Evolutionary conservation across 2,329 filamentous ascomycete genomes (phyloP), one percentile per base, ranked within the genome.

Genomic region (Xylariales sp.): DNA sequence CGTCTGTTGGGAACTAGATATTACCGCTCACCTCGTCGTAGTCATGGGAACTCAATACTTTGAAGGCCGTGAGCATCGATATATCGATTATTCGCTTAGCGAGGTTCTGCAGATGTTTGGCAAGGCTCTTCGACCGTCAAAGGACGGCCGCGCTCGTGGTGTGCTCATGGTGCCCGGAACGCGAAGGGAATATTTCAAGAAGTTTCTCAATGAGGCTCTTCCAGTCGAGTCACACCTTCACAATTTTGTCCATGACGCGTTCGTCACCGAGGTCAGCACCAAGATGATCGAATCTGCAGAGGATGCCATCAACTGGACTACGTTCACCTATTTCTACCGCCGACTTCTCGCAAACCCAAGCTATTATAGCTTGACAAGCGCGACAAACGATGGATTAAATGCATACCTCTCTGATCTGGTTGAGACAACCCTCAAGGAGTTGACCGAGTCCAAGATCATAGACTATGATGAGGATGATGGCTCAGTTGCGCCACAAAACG

Each of bases 21-120:
- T 81, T 55, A 88, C 79, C 2, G 90, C 91, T 4, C 90, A 97
- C 57, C 72, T 98, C 12, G 90, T 97, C 12, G 78, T 98, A 33
- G 83, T 98, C 21, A 97, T 98, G 90, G 90, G 90, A 13, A 98
- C 94, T 2, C 93, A 98, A 56, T 96, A 90, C 65, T 98, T 91
- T 49, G 93, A 98, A 54, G 93, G 93, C 6, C 83, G 89, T 35
- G 91, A 98, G 63, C 94, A 98, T 61, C 84, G 94, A 44, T 98
- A 98, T 60, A 82, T 97, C 37, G 93, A 98, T 62, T 98, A 98
- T 54, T 85, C 89, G 4, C 79, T 97, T 47, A 91, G 85, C 54
- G 93, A 98, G 57, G 81, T 98, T 13, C 68, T 98, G 39, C 93
- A 98, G 56, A 98, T 98, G 91, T 95, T 97, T 52, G 93, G 93